Evolutionary conservation across 345 rosid genomes (phyloP).

Genomic region (Salix exigua): DNA sequence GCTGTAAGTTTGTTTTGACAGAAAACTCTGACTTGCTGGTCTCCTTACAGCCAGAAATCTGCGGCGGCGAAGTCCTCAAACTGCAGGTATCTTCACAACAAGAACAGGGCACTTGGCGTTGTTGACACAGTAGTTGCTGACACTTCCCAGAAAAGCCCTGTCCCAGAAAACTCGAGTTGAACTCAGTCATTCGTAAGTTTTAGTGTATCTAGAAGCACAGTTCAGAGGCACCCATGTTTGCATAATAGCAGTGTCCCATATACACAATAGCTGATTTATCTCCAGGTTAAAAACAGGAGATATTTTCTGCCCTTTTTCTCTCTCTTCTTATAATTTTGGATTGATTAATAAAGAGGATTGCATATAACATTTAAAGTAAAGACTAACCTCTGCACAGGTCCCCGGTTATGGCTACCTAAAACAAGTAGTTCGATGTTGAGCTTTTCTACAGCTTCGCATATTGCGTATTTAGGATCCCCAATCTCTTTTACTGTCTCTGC

Average conservation of each 20-base stretch:
- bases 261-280: not conserved
- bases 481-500: constrained; percentile 41
- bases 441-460: constrained; percentile 49
- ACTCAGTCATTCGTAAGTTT: no score
- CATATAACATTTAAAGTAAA: not conserved
- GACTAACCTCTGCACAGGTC: constrained; percentile 51
- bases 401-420: constrained; percentile 52
- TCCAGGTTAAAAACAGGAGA: not conserved
- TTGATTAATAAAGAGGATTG: not conserved
- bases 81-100: constrained; percentile 16
- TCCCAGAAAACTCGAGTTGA: not conserved
- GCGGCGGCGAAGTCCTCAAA: not conserved
- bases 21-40: not conserved
- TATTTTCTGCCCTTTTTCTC: not conserved
- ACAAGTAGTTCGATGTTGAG: constrained; percentile 41
- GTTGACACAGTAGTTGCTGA: constrained; percentile 22
- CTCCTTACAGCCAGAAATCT: not conserved
- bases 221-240: not conserved
- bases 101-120: constrained; percentile 27
- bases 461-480: constrained; percentile 46
- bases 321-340: not conserved
- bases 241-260: not conserved
- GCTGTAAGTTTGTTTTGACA: not conserved
- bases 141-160: constrained; percentile 33
- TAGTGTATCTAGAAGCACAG: not conserved